Evolutionary conservation across 2,329 filamentous ascomycete species (phyloP).

Genomic region (Neurospora crassa): DNA sequence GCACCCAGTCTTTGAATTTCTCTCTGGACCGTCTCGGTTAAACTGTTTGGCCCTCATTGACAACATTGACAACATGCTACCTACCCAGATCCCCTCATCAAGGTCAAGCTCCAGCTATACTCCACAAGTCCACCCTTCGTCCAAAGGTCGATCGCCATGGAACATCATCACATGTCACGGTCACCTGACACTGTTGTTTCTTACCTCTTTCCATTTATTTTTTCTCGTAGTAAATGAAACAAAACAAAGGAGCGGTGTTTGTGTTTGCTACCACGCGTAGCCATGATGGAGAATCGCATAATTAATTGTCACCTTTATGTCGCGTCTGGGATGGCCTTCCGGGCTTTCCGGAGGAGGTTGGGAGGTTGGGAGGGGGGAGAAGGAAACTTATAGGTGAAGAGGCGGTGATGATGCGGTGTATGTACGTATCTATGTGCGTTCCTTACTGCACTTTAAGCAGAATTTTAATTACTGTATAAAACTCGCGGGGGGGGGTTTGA

Average conservation of each 20-base stretch:
- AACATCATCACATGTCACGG: neutral
- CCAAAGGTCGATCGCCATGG: neutral
- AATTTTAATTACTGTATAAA: no score
- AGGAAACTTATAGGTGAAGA: neutral
- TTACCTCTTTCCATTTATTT: neutral
- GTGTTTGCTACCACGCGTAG: no score
- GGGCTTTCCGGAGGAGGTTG: neutral
- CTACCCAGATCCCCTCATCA: neutral
- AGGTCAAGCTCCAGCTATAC: neutral
- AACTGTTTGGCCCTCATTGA: neutral
- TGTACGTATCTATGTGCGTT: no score
- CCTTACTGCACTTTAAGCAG: no score
- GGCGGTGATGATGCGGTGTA: neutral
- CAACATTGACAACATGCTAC: neutral
- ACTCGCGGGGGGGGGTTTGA: no score
- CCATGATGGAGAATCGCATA: neutral
- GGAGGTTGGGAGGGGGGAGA: neutral
- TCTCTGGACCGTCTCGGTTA: neutral
- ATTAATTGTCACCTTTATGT: neutral
- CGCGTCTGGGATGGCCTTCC: neutral
- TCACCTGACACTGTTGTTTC: neutral
- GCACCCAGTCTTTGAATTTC: neutral
- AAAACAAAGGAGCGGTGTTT: neutral
- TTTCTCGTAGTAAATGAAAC: neutral
- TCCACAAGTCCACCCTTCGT: neutral